A percentile compares a stretch with the other conserved stretches of the same genome.
These are phyloP conservation scores for Aspergillus fructus DNA, from an alignment of 2,329 filamentous ascomycete genomes.

Conservation along the genomic window DNA sequence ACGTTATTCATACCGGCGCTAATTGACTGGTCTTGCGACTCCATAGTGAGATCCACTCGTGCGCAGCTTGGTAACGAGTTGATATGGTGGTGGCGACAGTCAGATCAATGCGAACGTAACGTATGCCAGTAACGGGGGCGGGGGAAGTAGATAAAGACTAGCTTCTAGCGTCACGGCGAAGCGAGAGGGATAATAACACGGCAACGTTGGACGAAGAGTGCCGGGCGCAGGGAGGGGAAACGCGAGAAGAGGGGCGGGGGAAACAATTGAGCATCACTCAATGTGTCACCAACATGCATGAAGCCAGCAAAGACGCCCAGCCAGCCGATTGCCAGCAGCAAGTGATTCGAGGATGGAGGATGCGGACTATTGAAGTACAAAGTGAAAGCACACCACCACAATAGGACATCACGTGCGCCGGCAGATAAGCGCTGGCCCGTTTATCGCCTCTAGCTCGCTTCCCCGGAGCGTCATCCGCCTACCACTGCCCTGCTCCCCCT, in stretches of 20 bases:
- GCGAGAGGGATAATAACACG: background rate
- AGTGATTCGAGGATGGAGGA: background rate
- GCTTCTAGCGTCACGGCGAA: constrained; percentile 1
- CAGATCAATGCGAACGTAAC: background rate
- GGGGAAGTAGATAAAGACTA: background rate
- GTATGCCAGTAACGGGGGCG: background rate
- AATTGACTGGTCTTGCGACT: constrained; percentile 15
- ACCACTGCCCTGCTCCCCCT: background rate
- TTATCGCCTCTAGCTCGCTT: constrained; percentile 6
- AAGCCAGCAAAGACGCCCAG: background rate
- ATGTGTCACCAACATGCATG: constrained; percentile 11
- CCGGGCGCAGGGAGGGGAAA: background rate
- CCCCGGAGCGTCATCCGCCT: constrained; percentile 1
- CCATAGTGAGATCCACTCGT: constrained; percentile 5
- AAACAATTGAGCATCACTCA: constrained; percentile 1
- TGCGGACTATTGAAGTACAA: background rate
- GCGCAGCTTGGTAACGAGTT: background rate
- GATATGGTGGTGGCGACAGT: background rate
- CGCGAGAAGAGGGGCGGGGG: background rate
- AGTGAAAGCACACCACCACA: background rate
- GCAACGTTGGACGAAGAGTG: background rate
- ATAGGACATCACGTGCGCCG: constrained; percentile 15
- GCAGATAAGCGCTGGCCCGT: constrained; percentile 7
- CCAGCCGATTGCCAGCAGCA: background rate
- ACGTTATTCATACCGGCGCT: constrained; percentile 30